These are phyloP conservation scores for Fusarium piperis DNA, from an alignment of 2,329 filamentous ascomycete species.

Conservation along the genomic window DNA sequence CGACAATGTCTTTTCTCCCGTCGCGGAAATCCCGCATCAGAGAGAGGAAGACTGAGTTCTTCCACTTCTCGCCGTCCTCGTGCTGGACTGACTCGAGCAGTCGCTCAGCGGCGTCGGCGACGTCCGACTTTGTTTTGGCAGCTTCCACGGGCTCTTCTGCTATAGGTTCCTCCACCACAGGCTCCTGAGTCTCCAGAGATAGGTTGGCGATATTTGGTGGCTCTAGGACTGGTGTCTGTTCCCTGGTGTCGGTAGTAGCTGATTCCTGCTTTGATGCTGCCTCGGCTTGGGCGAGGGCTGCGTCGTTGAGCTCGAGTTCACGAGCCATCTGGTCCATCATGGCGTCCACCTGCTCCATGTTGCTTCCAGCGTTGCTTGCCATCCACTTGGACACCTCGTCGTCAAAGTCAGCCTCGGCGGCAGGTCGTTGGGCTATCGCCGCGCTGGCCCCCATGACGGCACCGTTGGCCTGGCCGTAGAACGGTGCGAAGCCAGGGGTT, in stretches of 20 bases:
- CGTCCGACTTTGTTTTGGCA: slow-evolving; percentile 47
- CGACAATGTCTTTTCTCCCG: slow-evolving; percentile 55
- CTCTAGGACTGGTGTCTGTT: slow-evolving; percentile 38
- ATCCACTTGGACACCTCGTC: slow-evolving; percentile 55
- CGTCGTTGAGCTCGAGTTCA: slow-evolving; percentile 52
- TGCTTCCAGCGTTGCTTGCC: slow-evolving; percentile 44
- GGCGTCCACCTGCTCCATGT: slow-evolving; percentile 53
- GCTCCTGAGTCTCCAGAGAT: slow-evolving; percentile 35
- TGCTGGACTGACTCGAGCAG: slow-evolving; percentile 56
- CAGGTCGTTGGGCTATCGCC: slow-evolving; percentile 35
- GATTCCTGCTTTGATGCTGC: slow-evolving; percentile 10
- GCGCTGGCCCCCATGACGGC: slow-evolving; percentile 37
- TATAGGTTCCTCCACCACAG: slow-evolving; percentile 25
- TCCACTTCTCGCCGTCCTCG: slow-evolving; percentile 58
- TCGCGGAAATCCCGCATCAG: slow-evolving; percentile 58
- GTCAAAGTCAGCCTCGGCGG: slow-evolving; percentile 50
- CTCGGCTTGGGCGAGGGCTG: slow-evolving; percentile 38
- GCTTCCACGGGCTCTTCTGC: slow-evolving; percentile 25
- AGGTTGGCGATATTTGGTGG: slow-evolving; percentile 47
- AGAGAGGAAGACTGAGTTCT: slow-evolving; percentile 56
- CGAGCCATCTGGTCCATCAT: slow-evolving; percentile 56
- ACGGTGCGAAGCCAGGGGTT: slow-evolving; percentile 40
- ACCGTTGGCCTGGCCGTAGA: slow-evolving; percentile 42
- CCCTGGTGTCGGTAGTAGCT: background rate
- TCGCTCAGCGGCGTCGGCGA: slow-evolving; percentile 55